Conservation (phyloP, 2,329 filamentous ascomycete species). For the Teratosphaeria destructans region DNA sequence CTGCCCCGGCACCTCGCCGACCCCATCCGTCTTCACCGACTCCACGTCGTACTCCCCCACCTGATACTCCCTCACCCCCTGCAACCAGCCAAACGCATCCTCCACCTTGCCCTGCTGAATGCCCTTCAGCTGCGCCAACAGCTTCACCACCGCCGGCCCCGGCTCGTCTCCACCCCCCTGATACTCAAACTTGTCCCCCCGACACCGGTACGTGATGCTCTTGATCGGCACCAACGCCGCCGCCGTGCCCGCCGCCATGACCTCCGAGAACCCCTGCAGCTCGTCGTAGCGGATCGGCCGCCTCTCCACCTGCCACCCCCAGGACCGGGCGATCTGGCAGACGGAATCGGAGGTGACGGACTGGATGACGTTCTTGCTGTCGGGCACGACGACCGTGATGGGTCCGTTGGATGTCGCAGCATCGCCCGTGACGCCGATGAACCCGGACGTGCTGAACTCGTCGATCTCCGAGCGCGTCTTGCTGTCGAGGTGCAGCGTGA, state of each 20-base stretch:
- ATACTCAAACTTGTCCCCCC: conserved; percentile 46
- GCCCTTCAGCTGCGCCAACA: conserved; percentile 67
- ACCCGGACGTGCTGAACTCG: conserved; percentile 91
- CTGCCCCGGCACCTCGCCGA: conserved; percentile 4
- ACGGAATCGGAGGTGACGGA: conserved; percentile 75
- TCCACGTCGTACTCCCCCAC: conserved; percentile 18
- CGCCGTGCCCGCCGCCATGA: conserved; percentile 86
- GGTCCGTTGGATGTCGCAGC: conserved; percentile 41
- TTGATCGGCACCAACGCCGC: conserved; percentile 85
- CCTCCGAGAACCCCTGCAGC: conserved; percentile 56
- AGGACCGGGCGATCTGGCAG: conserved; percentile 61
- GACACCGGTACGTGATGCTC: conserved; percentile 66
- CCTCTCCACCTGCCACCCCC: conserved; percentile 77
- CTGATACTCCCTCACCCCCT: conserved; percentile 32
- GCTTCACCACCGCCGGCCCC: conserved; percentile 60
- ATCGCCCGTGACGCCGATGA: conserved; percentile 62
- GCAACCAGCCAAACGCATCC: conserved; percentile 68
- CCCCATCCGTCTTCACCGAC: conserved; percentile 9
- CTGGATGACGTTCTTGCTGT: conserved; percentile 78
- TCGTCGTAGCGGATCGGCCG: conserved; percentile 59
- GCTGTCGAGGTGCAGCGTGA: conserved; percentile 87
- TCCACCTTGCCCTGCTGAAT: conserved; percentile 74
- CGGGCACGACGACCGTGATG: conserved; percentile 67
- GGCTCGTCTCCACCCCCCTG: conserved; percentile 53
- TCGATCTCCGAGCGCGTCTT: conserved; percentile 75